Evolutionary conservation across 768 basidiomycete genomes (phyloP).

Genomic region (Suillus alpinus): DNA sequence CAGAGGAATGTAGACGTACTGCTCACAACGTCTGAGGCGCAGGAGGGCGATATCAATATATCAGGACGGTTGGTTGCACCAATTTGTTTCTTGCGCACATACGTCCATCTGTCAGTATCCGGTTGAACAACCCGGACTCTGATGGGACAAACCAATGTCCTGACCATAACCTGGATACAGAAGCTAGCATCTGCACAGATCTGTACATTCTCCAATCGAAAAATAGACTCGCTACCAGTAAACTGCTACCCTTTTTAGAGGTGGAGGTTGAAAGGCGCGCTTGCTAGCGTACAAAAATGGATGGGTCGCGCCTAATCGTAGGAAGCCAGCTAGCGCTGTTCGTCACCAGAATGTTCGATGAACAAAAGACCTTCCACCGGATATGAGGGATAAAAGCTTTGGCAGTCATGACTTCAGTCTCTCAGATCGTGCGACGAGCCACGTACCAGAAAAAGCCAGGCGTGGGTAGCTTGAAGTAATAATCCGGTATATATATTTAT

Average conservation of each 20-base stretch:
- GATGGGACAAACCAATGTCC: not conserved
- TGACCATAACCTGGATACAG: not conserved
- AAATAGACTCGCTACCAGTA: not conserved
- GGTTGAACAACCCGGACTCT: too few relatives aligned
- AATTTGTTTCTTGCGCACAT: not conserved
- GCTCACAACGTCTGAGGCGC: not conserved
- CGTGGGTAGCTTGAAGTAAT: slow-evolving; percentile 1
- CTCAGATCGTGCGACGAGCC: not conserved
- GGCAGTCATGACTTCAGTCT: not conserved
- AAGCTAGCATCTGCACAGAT: not conserved
- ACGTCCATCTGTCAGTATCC: not conserved
- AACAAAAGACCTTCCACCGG: not conserved
- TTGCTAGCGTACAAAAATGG: not conserved
- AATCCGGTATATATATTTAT: not conserved
- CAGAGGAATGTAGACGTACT: not conserved
- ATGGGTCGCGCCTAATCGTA: not conserved
- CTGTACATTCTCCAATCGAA: not conserved
- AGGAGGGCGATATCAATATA: not conserved
- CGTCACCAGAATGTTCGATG: not conserved
- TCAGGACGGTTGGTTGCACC: not conserved
- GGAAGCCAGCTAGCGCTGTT: not conserved
- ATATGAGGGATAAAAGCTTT: not conserved
- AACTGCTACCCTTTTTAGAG: not conserved
- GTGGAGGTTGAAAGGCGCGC: not conserved
- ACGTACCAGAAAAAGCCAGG: not conserved